These are phyloP conservation scores for Melaleuca quinquenervia DNA, from an alignment of 345 rosid species.

Conservation along the genomic window DNA sequence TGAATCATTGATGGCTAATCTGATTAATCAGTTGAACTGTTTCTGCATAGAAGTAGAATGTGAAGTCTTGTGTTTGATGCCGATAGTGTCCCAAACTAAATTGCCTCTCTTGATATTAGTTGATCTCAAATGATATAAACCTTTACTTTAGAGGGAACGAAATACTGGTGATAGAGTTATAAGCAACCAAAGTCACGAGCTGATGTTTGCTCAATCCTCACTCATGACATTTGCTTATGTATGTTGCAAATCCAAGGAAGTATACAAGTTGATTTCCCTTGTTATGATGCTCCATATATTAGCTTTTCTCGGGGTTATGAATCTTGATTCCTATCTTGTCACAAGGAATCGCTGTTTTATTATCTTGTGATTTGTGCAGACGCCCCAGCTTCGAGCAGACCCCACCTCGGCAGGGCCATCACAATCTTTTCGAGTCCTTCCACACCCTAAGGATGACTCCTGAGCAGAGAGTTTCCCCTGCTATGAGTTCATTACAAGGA, in stretches of 20 bases:
- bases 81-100: background rate
- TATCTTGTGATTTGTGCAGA: constrained; percentile 32
- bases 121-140: background rate
- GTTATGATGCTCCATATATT: background rate
- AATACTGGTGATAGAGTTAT: background rate
- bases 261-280: background rate
- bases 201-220: background rate
- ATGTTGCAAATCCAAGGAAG: background rate
- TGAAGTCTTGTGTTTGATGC: background rate
- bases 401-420: constrained; percentile 11
- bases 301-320: background rate
- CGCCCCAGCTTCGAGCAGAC: constrained; percentile 13
- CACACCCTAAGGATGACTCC: constrained; percentile 40
- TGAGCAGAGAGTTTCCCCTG: constrained; percentile 43
- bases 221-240: background rate
- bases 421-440: constrained; percentile 43
- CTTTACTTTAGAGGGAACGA: background rate
- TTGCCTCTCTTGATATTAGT: background rate
- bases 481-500: constrained; percentile 76
- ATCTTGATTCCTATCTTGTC: background rate
- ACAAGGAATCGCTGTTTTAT: background rate
- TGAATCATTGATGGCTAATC: background rate
- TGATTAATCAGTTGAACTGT: background rate
- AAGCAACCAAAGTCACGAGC: background rate
- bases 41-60: background rate